Percentiles rank a stretch among this genome's conserved stretches.
These are phyloP conservation scores for Lipomyces kockii DNA, from an alignment of 805 yeast genomes.

Conservation along the genomic window DNA sequence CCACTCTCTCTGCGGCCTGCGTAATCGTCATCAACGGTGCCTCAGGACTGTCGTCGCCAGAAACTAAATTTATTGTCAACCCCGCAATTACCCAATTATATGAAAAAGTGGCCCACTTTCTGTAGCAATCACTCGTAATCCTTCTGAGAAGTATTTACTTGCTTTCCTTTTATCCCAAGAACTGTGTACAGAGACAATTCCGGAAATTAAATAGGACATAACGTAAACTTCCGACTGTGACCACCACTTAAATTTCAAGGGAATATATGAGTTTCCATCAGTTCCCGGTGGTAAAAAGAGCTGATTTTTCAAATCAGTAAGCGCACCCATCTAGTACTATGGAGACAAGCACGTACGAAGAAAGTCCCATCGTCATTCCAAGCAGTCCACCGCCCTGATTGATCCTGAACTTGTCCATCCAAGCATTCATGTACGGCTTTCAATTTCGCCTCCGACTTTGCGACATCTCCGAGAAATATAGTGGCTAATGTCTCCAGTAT, in stretches of 20 bases:
- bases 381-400: conserved; percentile 21
- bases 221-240: conserved; percentile 27
- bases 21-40: conserved; percentile 15
- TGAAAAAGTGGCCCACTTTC: conserved; percentile 6
- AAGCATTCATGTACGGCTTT: conserved; percentile 19
- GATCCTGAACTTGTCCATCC: conserved; percentile 16
- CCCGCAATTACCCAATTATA: neutral
- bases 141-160: conserved; percentile 16
- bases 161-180: conserved; percentile 21
- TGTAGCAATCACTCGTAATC: conserved; percentile 10
- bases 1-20: conserved; percentile 15
- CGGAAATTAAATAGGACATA: conserved; percentile 24
- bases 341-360: neutral
- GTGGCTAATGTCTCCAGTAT: conserved; percentile 13
- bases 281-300: conserved; percentile 21
- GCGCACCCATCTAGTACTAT: neutral
- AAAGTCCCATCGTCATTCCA: conserved; percentile 33
- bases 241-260: conserved; percentile 30
- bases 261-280: conserved; percentile 7
- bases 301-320: neutral
- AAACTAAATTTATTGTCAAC: neutral
- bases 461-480: conserved; percentile 4
- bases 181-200: conserved; percentile 13
- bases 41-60: neutral
- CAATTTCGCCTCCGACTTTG: conserved; percentile 11